Evolutionary conservation across 2,329 filamentous ascomycete genomes (phyloP).

Genomic region (Colletotrichum somersetense): DNA sequence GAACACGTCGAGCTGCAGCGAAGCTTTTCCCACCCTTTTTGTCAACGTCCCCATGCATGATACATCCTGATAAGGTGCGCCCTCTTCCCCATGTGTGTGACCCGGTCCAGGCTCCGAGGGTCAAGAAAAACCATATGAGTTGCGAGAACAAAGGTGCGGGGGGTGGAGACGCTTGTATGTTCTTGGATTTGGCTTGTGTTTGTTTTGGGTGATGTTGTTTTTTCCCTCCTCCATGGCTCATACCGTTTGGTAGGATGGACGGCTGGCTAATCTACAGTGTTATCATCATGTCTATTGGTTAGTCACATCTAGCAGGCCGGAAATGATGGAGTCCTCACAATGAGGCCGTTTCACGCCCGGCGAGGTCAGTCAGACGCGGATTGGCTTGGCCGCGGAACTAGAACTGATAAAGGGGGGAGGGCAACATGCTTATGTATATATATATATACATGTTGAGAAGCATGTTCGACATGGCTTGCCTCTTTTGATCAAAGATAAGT

Average conservation of each 20-base stretch:
- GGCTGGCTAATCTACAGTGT: neutral
- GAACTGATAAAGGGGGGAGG: neutral
- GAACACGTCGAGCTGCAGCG: conserved; percentile 28
- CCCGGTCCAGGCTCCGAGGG: neutral
- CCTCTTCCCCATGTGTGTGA: neutral
- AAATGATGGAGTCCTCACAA: neutral
- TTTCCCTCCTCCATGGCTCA: neutral
- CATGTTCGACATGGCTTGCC: neutral
- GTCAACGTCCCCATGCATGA: neutral
- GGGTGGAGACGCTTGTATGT: neutral
- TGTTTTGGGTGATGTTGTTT: neutral
- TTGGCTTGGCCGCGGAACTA: neutral
- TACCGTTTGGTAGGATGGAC: too few relatives aligned
- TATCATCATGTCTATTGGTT: neutral
- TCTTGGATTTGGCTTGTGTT: neutral
- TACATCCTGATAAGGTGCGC: neutral
- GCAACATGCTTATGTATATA: neutral
- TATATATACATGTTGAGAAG: too few relatives aligned
- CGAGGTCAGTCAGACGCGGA: neutral
- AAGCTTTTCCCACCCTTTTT: neutral
- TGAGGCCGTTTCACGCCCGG: neutral
- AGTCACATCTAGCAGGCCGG: neutral
- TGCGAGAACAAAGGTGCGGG: neutral
- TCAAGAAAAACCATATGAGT: neutral
- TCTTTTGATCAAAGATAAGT: neutral